phyloP scores from a whole-genome alignment of 1,284 basidiomycete species.

The Lignosus rhinocerotis region DNA sequence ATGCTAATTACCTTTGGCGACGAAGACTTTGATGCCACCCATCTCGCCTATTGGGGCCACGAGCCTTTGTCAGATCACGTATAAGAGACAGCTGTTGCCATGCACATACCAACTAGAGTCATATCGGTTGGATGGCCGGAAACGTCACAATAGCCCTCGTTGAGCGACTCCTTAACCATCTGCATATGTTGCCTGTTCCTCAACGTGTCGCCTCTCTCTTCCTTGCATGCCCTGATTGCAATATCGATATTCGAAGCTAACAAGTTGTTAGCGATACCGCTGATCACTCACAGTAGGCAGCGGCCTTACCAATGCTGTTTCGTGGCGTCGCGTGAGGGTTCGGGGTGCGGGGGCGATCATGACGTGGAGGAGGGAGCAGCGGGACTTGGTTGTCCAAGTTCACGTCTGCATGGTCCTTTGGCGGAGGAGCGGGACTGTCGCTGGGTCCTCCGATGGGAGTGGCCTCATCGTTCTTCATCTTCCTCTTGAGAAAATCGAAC shows the following conservation, averaged over 20 bases:
- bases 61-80: neutral
- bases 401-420: slow-evolving; percentile 23
- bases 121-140: slow-evolving; percentile 70
- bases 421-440: slow-evolving; percentile 11
- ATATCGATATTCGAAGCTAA: slow-evolving; percentile 70
- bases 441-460: neutral
- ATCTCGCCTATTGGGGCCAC: slow-evolving; percentile 49
- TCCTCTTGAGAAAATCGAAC: slow-evolving; percentile 7
- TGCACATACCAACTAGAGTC: slow-evolving; percentile 51
- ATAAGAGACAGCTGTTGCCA: neutral
- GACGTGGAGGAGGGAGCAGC: slow-evolving; percentile 13
- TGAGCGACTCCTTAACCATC: slow-evolving; percentile 71
- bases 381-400: slow-evolving; percentile 32
- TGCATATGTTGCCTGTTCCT: slow-evolving; percentile 70
- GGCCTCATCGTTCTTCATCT: slow-evolving; percentile 2
- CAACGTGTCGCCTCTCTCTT: slow-evolving; percentile 64
- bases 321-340: slow-evolving; percentile 50
- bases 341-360: slow-evolving; percentile 17
- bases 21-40: slow-evolving; percentile 66
- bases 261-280: neutral
- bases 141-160: slow-evolving; percentile 84
- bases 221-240: slow-evolving; percentile 77
- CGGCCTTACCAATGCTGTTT: slow-evolving; percentile 57
- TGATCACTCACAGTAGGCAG: neutral
- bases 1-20: slow-evolving; percentile 57